Conservation (phyloP, 2,329 filamentous ascomycete species). For the Cytospora mali region DNA sequence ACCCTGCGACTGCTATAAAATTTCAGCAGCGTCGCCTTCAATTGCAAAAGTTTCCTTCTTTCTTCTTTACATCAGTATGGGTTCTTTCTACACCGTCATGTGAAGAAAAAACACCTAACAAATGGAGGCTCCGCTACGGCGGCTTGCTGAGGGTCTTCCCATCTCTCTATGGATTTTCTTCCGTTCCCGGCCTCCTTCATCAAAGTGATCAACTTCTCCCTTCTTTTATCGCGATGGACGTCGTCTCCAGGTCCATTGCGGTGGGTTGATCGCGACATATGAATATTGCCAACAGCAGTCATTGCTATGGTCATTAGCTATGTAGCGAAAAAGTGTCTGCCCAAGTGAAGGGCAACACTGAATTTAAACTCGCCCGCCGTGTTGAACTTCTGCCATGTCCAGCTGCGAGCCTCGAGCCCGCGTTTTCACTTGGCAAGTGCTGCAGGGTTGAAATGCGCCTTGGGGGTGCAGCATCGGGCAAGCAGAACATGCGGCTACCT, state of each 20-base stretch:
- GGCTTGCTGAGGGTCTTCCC: constrained; percentile 58
- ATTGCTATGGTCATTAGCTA: not conserved
- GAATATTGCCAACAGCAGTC: not conserved
- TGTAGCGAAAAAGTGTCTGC: not conserved
- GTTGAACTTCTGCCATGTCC: not conserved
- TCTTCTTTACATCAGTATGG: constrained; percentile 48
- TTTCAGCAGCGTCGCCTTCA: not conserved
- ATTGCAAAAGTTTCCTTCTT: constrained; percentile 32
- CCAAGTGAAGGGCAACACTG: not conserved
- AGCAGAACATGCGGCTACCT: not conserved
- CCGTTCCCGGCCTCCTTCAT: constrained; percentile 59
- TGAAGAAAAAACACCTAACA: constrained; percentile 46
- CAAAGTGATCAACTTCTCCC: constrained; percentile 47
- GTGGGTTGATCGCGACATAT: constrained; percentile 55
- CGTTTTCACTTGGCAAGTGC: too few relatives aligned
- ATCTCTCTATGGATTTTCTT: constrained; percentile 52
- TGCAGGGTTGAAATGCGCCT: not conserved
- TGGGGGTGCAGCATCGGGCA: too few relatives aligned
- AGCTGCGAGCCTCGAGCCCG: not conserved
- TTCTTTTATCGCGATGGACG: constrained; percentile 48
- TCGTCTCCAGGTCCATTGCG: constrained; percentile 49
- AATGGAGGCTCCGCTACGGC: constrained; percentile 55
- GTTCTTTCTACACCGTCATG: constrained; percentile 53
- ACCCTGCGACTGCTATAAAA: constrained; percentile 18
- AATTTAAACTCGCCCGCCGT: not conserved